Percentiles rank a stretch among this genome's conserved stretches.
phyloP scores from a whole-genome alignment of 2,329 filamentous ascomycete species.

The Aspergillus unguis region DNA sequence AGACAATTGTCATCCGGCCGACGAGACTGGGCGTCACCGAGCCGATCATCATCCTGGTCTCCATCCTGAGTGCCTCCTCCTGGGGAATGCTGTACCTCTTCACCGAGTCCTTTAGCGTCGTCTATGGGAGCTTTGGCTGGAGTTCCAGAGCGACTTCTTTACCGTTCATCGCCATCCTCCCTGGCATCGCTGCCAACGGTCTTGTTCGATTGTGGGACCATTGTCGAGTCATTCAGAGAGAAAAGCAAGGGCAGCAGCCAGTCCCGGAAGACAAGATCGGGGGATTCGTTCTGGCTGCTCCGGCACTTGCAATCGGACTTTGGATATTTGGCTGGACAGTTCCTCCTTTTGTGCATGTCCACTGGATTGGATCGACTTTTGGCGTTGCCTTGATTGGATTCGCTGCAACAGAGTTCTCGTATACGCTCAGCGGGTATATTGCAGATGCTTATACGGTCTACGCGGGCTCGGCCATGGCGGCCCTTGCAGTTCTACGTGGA shows the following conservation, averaged over 20 bases:
- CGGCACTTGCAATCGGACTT: slow-evolving; percentile 7
- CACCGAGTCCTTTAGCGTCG: slow-evolving; percentile 7
- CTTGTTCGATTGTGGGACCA: slow-evolving; percentile 6
- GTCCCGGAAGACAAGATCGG: slow-evolving; percentile 20
- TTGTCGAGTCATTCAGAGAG: background rate
- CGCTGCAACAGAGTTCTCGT: slow-evolving; percentile 12
- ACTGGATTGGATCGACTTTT: slow-evolving; percentile 11
- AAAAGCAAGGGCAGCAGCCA: background rate
- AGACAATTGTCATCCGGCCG: background rate
- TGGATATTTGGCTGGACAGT: slow-evolving; percentile 8
- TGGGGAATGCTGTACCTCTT: slow-evolving; percentile 9
- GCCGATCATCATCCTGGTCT: slow-evolving; percentile 7
- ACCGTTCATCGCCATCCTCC: background rate
- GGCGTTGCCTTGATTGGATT: slow-evolving; percentile 13
- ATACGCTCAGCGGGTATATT: slow-evolving; percentile 13
- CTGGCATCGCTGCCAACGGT: background rate
- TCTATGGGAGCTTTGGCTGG: slow-evolving; percentile 4
- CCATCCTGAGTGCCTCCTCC: slow-evolving; percentile 2
- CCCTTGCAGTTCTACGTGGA: slow-evolving; percentile 6
- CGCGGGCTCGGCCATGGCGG: slow-evolving; percentile 14
- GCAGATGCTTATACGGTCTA: slow-evolving; percentile 18
- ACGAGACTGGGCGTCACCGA: slow-evolving; percentile 5
- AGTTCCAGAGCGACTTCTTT: background rate
- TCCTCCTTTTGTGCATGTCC: slow-evolving; percentile 1
- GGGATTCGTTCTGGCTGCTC: slow-evolving; percentile 15